phyloP scores from a whole-genome alignment of 306 rosid species.

The Medicago lupulina region DNA sequence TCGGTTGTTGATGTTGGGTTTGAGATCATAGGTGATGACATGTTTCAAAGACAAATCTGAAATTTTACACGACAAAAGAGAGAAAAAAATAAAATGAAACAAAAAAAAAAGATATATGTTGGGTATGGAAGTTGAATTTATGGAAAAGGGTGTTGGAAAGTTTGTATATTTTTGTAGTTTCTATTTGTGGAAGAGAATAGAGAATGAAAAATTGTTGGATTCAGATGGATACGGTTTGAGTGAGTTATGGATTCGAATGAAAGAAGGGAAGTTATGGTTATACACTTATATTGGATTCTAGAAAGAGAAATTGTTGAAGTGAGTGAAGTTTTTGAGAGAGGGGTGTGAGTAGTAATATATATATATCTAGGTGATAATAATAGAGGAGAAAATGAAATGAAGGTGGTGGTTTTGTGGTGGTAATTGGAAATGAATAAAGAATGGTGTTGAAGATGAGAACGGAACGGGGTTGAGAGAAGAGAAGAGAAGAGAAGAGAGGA shows the following conservation, averaged over 20 bases:
- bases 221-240: conserved; percentile 23
- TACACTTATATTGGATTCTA: conserved; percentile 35
- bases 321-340: not conserved
- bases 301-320: conserved; percentile 20
- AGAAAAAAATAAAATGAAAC: too few relatives aligned
- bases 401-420: not conserved
- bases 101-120: not conserved
- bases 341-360: not conserved
- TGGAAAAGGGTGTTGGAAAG: conserved; percentile 4
- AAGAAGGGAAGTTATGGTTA: not conserved
- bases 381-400: not conserved
- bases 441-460: conserved; percentile 39
- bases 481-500: not conserved
- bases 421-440: conserved; percentile 35
- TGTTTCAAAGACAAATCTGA: not conserved
- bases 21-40: conserved; percentile 69
- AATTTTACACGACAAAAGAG: not conserved
- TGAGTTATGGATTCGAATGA: conserved; percentile 22
- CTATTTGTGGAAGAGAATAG: not conserved
- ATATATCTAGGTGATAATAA: not conserved
- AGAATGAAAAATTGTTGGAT: conserved; percentile 21
- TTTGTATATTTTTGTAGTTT: not conserved
- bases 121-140: conserved; percentile 4
- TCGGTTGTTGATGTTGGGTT: conserved; percentile 47
- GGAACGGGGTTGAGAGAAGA: conserved; percentile 11